Percentiles rank a stretch among this genome's conserved stretches.
Conservation (phyloP, 2,329 filamentous ascomycete genomes). For the Penicillium sp. region DNA sequence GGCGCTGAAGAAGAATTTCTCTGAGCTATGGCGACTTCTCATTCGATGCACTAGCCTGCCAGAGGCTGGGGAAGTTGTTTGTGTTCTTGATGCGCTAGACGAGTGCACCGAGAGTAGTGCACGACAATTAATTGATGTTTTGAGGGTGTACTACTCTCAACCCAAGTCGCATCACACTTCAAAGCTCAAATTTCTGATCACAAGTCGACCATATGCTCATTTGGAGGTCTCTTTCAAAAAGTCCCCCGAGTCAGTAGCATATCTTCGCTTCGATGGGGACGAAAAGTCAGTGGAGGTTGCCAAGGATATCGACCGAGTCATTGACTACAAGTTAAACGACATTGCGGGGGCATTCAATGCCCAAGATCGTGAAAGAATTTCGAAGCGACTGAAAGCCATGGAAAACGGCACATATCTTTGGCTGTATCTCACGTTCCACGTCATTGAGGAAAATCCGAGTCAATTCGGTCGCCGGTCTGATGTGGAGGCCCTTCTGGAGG, state of each 20-base stretch:
- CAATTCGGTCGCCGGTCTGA: neutral
- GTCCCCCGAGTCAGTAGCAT: neutral
- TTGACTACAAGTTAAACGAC: neutral
- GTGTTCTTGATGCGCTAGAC: neutral
- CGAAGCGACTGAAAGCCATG: neutral
- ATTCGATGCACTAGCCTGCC: neutral
- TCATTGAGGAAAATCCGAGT: neutral
- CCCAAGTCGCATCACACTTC: neutral
- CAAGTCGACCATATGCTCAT: constrained; percentile 1
- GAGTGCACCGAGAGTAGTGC: neutral
- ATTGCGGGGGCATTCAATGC: neutral
- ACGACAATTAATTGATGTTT: neutral
- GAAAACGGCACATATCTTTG: neutral
- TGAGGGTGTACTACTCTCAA: neutral
- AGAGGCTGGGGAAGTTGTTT: neutral
- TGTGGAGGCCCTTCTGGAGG: neutral
- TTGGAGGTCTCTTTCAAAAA: neutral
- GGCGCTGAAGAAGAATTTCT: neutral
- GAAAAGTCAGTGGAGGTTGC: neutral
- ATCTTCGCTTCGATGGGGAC: neutral
- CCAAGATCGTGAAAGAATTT: neutral
- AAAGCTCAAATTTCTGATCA: constrained; percentile 3
- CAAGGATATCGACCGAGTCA: neutral
- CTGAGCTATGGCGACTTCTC: neutral
- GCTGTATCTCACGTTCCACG: neutral